Percentiles rank a stretch among this genome's conserved stretches.
These are phyloP conservation scores for Coleophoma crateriformis DNA, from an alignment of 2,329 filamentous ascomycete species.

Conservation along the genomic window DNA sequence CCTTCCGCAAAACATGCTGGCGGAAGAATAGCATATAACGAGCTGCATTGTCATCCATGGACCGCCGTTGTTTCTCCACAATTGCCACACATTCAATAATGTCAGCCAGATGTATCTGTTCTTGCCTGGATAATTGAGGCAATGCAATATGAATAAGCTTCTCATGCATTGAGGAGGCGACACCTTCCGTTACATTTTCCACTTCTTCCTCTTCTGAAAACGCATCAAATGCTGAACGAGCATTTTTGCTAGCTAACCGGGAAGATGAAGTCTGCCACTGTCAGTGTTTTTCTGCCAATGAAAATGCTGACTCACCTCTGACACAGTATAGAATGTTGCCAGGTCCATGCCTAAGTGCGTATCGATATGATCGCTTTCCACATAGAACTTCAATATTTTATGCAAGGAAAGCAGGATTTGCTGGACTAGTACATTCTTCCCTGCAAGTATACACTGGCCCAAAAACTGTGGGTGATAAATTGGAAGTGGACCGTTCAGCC, in stretches of 20 bases:
- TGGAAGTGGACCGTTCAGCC: slow-evolving; percentile 81
- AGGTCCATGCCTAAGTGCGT: slow-evolving; percentile 64
- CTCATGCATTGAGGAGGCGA: slow-evolving; percentile 67
- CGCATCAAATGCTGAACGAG: slow-evolving; percentile 40
- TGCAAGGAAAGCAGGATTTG: slow-evolving; percentile 67
- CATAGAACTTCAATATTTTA: slow-evolving; percentile 74
- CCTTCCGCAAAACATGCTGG: slow-evolving; percentile 68
- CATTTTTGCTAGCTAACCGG: slow-evolving; percentile 8
- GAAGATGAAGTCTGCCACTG: slow-evolving; percentile 11
- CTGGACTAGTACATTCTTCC: slow-evolving; percentile 68
- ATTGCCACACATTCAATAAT: slow-evolving; percentile 80
- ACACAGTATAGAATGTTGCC: slow-evolving; percentile 49
- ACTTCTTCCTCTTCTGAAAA: slow-evolving; percentile 48
- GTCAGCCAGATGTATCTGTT: slow-evolving; percentile 80
- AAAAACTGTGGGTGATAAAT: slow-evolving; percentile 91
- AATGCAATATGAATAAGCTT: slow-evolving; percentile 70
- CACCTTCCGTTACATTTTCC: slow-evolving; percentile 63
- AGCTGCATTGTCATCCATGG: slow-evolving; percentile 84
- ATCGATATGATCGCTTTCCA: slow-evolving; percentile 75
- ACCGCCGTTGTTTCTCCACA: slow-evolving; percentile 80
- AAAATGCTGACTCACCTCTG: slow-evolving; percentile 16
- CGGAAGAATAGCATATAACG: slow-evolving; percentile 85
- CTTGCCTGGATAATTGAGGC: slow-evolving; percentile 74
- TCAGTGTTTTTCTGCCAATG: slow-evolving; percentile 5
- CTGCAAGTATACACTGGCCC: slow-evolving; percentile 77